These are phyloP conservation scores for Kazachstania viticola DNA, from an alignment of 805 yeast species.

Conservation along the genomic window DNA sequence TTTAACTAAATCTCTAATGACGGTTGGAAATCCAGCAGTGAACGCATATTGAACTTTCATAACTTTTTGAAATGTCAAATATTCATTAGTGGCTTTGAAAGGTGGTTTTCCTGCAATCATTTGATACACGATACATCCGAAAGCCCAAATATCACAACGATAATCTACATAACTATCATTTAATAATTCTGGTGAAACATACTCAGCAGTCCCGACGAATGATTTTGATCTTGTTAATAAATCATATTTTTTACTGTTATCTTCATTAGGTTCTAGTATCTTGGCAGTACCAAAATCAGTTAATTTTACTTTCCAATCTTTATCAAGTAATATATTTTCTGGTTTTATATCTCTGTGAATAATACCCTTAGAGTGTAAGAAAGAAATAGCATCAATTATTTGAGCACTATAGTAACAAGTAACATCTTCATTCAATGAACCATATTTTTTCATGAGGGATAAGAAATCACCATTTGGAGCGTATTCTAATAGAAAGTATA, in stretches of 20 bases:
- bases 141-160: slow-evolving; percentile 97
- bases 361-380: slow-evolving; percentile 64
- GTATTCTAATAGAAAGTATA: slow-evolving; percentile 67
- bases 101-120: slow-evolving; percentile 93
- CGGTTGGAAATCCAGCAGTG: slow-evolving; percentile 72
- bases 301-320: slow-evolving; percentile 47
- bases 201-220: slow-evolving; percentile 80
- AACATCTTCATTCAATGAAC: slow-evolving; percentile 61
- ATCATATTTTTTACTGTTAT: slow-evolving; percentile 46
- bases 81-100: slow-evolving; percentile 74
- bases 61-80: slow-evolving; percentile 70
- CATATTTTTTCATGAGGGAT: slow-evolving; percentile 52
- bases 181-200: slow-evolving; percentile 70
- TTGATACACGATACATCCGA: slow-evolving; percentile 91
- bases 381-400: slow-evolving; percentile 58
- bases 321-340: slow-evolving; percentile 62
- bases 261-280: slow-evolving; percentile 38
- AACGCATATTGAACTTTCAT: slow-evolving; percentile 72
- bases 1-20: slow-evolving; percentile 62
- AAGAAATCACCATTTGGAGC: slow-evolving; percentile 73
- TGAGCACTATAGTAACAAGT: slow-evolving; percentile 62
- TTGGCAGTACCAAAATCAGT: slow-evolving; percentile 85
- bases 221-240: slow-evolving; percentile 60
- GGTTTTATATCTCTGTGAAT: slow-evolving; percentile 79
- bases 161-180: slow-evolving; percentile 74